phyloP scores from a whole-genome alignment of 2,329 filamentous ascomycete species.

The Fonsecaea monophora region DNA sequence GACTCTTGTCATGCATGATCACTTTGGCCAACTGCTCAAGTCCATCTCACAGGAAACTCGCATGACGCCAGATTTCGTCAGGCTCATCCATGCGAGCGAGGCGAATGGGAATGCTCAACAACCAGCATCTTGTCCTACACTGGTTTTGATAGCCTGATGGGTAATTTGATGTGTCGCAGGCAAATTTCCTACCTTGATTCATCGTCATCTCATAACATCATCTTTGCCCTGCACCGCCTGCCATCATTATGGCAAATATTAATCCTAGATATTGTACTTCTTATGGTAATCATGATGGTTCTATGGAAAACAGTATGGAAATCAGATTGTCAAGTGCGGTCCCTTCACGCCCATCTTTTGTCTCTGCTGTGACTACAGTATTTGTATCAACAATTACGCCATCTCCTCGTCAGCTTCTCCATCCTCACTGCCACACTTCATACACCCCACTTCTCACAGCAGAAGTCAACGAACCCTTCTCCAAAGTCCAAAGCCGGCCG shows the following conservation, averaged over 20 bases:
- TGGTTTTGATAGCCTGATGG: not conserved
- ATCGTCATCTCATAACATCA: not conserved
- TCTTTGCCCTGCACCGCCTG: not conserved
- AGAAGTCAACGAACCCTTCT: not conserved
- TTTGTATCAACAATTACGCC: not conserved
- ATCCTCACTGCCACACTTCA: constrained; percentile 1
- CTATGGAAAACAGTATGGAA: not conserved
- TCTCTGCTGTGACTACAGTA: not conserved
- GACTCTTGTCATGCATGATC: not conserved
- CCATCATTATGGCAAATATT: not conserved
- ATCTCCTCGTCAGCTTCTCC: constrained; percentile 8
- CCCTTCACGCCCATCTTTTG: not conserved
- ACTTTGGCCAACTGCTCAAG: not conserved
- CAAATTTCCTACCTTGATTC: not conserved
- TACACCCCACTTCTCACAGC: constrained; percentile 8
- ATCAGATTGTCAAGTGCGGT: not conserved
- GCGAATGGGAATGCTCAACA: not conserved
- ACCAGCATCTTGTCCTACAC: not conserved
- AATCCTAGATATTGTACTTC: not conserved
- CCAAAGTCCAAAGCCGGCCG: not conserved
- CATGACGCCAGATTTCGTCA: not conserved
- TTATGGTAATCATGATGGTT: not conserved
- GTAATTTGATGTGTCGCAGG: not conserved
- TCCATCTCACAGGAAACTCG: not conserved
- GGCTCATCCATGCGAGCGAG: not conserved